These are phyloP conservation scores for Plantago major DNA, from an alignment of 257 asterid genomes.

Conservation along the genomic window DNA sequence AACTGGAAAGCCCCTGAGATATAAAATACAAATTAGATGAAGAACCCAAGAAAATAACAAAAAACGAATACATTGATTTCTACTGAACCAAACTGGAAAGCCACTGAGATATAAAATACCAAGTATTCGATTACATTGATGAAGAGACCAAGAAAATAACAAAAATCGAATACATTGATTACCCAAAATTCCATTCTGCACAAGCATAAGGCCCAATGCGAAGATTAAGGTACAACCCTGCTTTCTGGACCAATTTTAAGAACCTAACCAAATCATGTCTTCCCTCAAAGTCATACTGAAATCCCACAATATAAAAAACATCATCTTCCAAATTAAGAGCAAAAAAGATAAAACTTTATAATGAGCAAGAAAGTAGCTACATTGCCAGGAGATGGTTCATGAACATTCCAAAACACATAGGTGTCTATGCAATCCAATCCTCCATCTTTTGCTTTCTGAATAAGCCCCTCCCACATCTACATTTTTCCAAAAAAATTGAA, in stretches of 20 bases:
- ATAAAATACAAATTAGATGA: constrained; percentile 7
- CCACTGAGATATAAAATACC: too few relatives aligned
- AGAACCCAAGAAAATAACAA: constrained; percentile 7
- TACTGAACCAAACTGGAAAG: background rate
- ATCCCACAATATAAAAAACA: constrained; percentile 19
- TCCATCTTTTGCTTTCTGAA: constrained; percentile 92
- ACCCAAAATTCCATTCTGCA: constrained; percentile 99
- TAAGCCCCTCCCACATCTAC: constrained; percentile 99
- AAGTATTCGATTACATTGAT: too few relatives aligned
- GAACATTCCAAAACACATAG: constrained; percentile 87
- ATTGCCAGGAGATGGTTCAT: constrained; percentile 91
- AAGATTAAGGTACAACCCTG: constrained; percentile 78
- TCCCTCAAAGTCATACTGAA: constrained; percentile 82
- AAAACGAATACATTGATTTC: background rate
- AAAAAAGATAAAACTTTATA: background rate
- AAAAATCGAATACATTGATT: constrained; percentile 4
- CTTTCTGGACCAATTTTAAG: constrained; percentile 70
- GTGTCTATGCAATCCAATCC: constrained; percentile 89
- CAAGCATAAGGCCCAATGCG: constrained; percentile 97
- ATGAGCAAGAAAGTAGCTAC: constrained; percentile 29
- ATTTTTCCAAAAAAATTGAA: constrained; percentile 15
- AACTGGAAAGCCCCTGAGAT: constrained; percentile 89
- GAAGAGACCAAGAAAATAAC: too few relatives aligned
- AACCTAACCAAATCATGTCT: constrained; percentile 73
- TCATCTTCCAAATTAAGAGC: background rate